Evolutionary conservation across 331 rosid species (phyloP).

Genomic region (Ulmus americana): DNA sequence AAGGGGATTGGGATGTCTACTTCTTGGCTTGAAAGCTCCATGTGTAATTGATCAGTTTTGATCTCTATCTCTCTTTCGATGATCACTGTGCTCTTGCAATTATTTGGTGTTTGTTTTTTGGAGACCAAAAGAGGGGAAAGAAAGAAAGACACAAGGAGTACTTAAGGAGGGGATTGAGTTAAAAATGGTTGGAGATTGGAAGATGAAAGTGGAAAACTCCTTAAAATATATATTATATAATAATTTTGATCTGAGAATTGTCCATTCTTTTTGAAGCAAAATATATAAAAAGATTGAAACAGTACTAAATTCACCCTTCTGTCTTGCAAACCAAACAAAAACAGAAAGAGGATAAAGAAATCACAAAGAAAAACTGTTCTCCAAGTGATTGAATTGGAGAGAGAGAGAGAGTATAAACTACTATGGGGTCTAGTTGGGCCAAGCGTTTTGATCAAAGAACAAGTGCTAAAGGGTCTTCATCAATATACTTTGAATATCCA

Average conservation of each 20-base stretch:
- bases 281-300: not conserved
- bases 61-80: not conserved
- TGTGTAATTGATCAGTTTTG: conserved; percentile 5
- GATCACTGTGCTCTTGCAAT: not conserved
- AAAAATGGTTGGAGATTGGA: not conserved
- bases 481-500: conserved; percentile 12
- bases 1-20: conserved; percentile 64
- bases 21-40: conserved; percentile 57
- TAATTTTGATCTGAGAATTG: not conserved
- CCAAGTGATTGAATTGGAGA: not conserved
- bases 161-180: conserved; percentile 9
- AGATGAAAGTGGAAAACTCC: not conserved
- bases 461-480: not conserved
- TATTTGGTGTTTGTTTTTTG: conserved; percentile 22
- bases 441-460: conserved; percentile 18
- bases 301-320: not conserved
- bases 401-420: not conserved
- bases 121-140: conserved; percentile 28
- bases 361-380: not conserved
- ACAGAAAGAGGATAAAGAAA: not conserved
- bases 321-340: conserved; percentile 2
- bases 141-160: conserved; percentile 11
- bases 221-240: not conserved
- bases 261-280: not conserved
- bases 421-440: conserved; percentile 1